Base-by-base conservation (phyloP, 2,329 filamentous ascomycete genomes). In the Epichloe gansuensis region DNA sequence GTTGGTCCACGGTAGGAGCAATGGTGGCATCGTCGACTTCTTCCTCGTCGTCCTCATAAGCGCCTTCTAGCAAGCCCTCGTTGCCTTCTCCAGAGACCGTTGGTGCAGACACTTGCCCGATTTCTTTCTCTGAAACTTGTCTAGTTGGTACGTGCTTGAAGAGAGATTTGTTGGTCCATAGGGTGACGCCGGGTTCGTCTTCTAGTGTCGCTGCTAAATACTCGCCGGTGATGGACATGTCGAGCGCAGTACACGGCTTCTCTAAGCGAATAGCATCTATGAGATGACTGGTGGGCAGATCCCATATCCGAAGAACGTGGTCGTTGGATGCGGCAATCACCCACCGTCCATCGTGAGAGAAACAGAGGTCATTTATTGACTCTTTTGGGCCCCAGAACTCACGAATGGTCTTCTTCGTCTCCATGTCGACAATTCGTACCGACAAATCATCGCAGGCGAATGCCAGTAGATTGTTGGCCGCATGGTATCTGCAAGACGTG, bases 281-380 rank as follows among this genome's bases (percentile, higher is more conserved):
- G 13, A 98, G 76, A 69, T 98, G 91, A 28, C 90, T 91, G 0
- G 94, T 98, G 0, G 93, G 89, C 31, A 98, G 74, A 71, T 98
- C 94, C 90, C 93, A 98, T 7, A 97, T 81, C 43, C 93, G 82
- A 49, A 96, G 74, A 5, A 89, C 73, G 1, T 82, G 81, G 63
- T 95, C 88, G 62, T 86, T 83, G 0, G 89, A 90, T 12, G 90
- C 86, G 23, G 90, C 88, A 53, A 96, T 81, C 58, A 98, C 82
- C 93, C 93, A 98, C 53, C 90, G 82, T 8, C 91, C 91, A 65
- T 97, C 91, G 59, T 83, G 88, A 3, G 91, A 97, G 70, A 98
- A 97, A 61, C 82, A 85, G 55, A 91, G 83, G 67, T 93, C 88
- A 61, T 86, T 89, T 59, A 93, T 84, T 52, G 77, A 73, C 13